These are phyloP conservation scores for Abelmoschus esculentus DNA, from an alignment of 345 rosid genomes.

Conservation along the genomic window DNA sequence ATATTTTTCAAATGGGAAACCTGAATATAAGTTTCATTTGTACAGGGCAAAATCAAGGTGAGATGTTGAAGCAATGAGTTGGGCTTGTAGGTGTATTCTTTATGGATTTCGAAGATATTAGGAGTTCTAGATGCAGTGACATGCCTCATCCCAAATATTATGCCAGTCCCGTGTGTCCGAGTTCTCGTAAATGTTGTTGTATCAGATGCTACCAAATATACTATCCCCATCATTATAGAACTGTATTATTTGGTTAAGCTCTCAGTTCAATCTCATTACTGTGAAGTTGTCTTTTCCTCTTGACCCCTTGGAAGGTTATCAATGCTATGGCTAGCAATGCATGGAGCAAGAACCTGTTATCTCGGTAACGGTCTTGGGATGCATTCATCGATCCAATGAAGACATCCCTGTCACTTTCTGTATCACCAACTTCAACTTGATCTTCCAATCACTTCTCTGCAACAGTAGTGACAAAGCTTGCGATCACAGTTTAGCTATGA, in stretches of 20 bases:
- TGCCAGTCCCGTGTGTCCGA: no score
- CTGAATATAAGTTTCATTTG: not conserved
- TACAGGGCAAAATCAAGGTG: conserved; percentile 30
- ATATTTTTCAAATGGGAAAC: conserved; percentile 5
- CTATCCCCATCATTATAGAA: not conserved
- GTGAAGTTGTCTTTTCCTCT: not conserved
- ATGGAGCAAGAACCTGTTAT: not conserved
- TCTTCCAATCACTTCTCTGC: not conserved
- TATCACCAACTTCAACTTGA: not conserved
- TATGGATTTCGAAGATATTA: not conserved
- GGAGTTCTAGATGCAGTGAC: not conserved
- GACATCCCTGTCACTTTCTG: not conserved
- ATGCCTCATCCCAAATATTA: not conserved
- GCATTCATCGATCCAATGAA: not conserved
- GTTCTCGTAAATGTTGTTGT: not conserved
- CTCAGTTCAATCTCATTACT: not conserved
- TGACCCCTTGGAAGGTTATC: not conserved
- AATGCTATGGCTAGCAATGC: not conserved
- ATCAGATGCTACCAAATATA: not conserved
- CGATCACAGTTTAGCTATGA: not conserved
- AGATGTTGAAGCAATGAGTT: conserved; percentile 26
- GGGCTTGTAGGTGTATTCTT: conserved; percentile 9
- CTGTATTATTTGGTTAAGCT: not conserved
- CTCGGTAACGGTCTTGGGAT: not conserved
- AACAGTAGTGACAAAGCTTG: not conserved